These are phyloP conservation scores for Myxozyma geophila DNA, from an alignment of 805 yeast species.

Conservation along the genomic window DNA sequence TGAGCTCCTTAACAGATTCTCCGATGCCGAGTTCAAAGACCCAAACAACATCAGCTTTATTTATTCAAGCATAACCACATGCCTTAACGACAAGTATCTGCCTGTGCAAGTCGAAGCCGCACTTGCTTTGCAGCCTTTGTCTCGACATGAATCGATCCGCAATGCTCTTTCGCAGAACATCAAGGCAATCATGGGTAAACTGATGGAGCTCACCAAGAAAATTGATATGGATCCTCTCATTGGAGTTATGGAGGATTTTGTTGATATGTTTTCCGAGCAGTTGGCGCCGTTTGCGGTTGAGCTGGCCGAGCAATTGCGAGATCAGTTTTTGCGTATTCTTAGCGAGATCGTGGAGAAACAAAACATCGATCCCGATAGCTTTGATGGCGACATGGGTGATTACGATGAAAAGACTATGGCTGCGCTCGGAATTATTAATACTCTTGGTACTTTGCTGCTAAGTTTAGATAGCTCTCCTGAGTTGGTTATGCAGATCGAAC, in stretches of 20 bases:
- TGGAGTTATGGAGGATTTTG: conserved; percentile 93
- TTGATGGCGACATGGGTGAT: conserved; percentile 54
- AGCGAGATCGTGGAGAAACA: conserved; percentile 64
- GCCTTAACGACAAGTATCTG: conserved; percentile 56
- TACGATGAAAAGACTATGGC: conserved; percentile 65
- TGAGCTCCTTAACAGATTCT: conserved; percentile 58
- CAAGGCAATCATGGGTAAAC: conserved; percentile 78
- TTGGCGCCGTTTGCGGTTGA: conserved; percentile 89
- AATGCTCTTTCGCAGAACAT: conserved; percentile 70
- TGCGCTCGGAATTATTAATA: conserved; percentile 77
- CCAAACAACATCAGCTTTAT: conserved; percentile 62
- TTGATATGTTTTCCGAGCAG: conserved; percentile 83
- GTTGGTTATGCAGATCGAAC: conserved; percentile 66
- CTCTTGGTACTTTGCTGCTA: conserved; percentile 77
- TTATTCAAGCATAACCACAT: conserved; percentile 45
- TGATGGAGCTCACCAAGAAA: conserved; percentile 73
- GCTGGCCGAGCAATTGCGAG: conserved; percentile 51
- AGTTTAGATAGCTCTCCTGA: conserved; percentile 81
- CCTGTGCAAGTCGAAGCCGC: conserved; percentile 88
- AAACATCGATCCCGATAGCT: conserved; percentile 48
- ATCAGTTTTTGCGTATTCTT: conserved; percentile 74
- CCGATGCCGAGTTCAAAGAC: conserved; percentile 63
- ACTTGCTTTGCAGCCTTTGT: conserved; percentile 78
- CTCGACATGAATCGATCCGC: conserved; percentile 66
- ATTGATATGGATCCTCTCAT: conserved; percentile 87